Base-by-base conservation (phyloP, 78 protist genomes). In the Emiliania huxleyi region DNA sequence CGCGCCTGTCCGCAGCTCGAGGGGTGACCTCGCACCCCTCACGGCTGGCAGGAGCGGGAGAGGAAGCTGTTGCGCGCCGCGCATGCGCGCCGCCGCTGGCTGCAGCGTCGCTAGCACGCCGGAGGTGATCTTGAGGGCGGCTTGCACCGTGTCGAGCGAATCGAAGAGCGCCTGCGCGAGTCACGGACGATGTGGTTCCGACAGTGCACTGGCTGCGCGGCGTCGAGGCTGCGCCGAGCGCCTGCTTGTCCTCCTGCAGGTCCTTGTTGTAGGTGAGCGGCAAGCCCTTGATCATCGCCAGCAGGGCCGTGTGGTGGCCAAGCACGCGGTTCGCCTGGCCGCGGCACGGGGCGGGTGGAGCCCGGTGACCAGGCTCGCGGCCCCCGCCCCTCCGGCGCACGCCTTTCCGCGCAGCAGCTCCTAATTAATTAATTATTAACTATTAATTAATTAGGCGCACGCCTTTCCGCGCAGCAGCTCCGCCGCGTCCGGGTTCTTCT, bases 261-360 rank as follows among this genome's bases (percentile, higher is more conserved):
- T 96, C 97, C 87, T 96, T 96, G 91, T 96, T 96, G 93, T 96
- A 96, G 35, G 97, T 94, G 62, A 95, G 42, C n/a, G 97, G 97
- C 73, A 96, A 85, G 18, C 97, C 97, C 55, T 95, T 93, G 69
- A 93, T 84, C 44, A 42, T 44, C 55, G 73, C 19, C 43, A 94
- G 89, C 75, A 95, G 6, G 37, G 33, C 62, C 3, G 25, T 1
- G 29, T 87, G 49, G 84, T 45, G 25, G 33, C 97, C 97, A 38
- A 93, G 22, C 25, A 91, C 71, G 29, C 97, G 87, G 18, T 94
- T 96, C 2, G 69, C 2, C 91, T 95, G n/a, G n/a, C n/a, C 95
- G 79, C 97, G n/a, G n/a, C n/a, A n/a, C n/a, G n/a, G n/a, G n/a
- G n/a, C n/a, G n/a, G n/a, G n/a, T n/a, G n/a, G n/a, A n/a, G n/a